phyloP scores from a whole-genome alignment of 345 rosid species.

The Bruguiera parviflora region DNA sequence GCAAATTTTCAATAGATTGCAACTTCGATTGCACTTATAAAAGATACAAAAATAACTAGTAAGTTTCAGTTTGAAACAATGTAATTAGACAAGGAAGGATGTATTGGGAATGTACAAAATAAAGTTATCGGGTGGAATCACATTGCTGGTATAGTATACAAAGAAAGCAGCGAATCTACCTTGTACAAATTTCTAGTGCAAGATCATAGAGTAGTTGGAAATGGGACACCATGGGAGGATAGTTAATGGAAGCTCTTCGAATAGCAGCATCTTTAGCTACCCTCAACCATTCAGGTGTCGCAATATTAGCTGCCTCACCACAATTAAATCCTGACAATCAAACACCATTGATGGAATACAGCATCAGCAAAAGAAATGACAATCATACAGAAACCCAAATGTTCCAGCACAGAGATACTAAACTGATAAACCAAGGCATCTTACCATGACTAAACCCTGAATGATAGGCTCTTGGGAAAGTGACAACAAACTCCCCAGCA shows the following conservation, averaged over 20 bases:
- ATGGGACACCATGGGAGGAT: conserved; percentile 99
- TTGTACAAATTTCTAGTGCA: conserved; percentile 70
- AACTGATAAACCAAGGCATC: conserved; percentile 28
- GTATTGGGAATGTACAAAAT: conserved; percentile 3
- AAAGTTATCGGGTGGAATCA: conserved; percentile 10
- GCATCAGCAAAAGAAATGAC: background rate
- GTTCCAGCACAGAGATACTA: background rate
- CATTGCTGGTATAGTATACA: conserved; percentile 1
- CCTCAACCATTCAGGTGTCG: conserved; percentile 80
- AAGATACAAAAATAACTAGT: background rate
- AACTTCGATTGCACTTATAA: background rate
- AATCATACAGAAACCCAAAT: conserved; percentile 9
- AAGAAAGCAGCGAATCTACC: conserved; percentile 41
- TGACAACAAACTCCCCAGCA: conserved; percentile 85
- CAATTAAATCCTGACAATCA: conserved; percentile 63
- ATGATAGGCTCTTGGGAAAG: conserved; percentile 99
- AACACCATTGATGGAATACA: conserved; percentile 4
- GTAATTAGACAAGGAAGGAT: conserved; percentile 1
- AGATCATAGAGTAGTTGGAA: conserved; percentile 95
- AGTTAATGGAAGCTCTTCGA: conserved; percentile 95
- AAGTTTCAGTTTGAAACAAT: conserved; percentile 10
- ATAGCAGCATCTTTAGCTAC: conserved; percentile 91
- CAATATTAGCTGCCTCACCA: conserved; percentile 91
- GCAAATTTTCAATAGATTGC: background rate
- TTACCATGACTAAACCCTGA: conserved; percentile 98